Base-by-base conservation (phyloP, 352 stramenopile genomes). In the Pythium brachiatum region DNA sequence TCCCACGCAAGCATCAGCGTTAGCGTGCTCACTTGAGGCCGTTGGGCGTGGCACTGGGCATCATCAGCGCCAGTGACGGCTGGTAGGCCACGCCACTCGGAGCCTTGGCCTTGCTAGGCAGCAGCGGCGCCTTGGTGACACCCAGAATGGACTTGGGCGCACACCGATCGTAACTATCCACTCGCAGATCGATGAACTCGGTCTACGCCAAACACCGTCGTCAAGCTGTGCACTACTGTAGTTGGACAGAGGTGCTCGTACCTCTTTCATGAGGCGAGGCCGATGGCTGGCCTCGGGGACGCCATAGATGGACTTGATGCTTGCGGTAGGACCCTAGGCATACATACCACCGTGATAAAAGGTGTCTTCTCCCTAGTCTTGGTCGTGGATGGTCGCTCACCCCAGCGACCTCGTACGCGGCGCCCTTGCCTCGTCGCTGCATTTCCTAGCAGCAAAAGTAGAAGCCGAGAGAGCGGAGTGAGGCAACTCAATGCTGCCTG, bases 121-220 rank as follows among this genome's bases (percentile, higher is more conserved):
- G 53, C 36, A 60, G 20, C 18, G 63, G 56, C 18, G 44, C 57
- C 36, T 70, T 70, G 32, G 31, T 63, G n/a, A 57, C 32, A 1
- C 50, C 48, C 7, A 64, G 15, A 39, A 55, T 57, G 53, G 31
- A 26, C 27, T 53, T 62, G 12, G 53, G 53, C 5, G 39, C 18
- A 25, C 64, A 48, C 0, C 58, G 60, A 2, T 67, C 65, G 32
- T 66, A 55, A 43, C 64, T 57, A 47, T 77, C 72, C n/a, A 79
- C 57, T 4, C 62, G 68, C 43, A 83, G 31, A 29, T 79, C 72
- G 5, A 70, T 25, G 26, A 80, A 79, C 25, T 68, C 36, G 7
- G 66, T 64, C 60, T 69, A 27, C 34, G 62, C 20, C n/a, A 32
- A 13, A 38, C 26, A 63, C 34, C 34, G 41, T 48, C 29, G 29